Evolutionary conservation across 2,329 filamentous ascomycete genomes (phyloP), one percentile per base, ranked within the genome.

Genomic region (Amphichorda felina): DNA sequence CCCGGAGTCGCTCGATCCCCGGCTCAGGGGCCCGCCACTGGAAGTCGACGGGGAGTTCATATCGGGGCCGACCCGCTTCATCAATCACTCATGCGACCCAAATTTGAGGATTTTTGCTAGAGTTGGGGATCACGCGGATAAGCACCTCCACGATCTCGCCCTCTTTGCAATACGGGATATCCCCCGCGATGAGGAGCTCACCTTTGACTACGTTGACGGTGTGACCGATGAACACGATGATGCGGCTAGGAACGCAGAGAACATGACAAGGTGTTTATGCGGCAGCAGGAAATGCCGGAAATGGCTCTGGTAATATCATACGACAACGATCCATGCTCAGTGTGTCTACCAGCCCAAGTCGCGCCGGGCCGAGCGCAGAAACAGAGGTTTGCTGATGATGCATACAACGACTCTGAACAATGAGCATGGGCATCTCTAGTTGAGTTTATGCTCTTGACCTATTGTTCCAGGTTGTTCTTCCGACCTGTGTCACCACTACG

Each of bases 71-170:
- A 84, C 82, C 0, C 72, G 83, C 3, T 91, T 89, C 55, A 82
- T 89, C 53, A 91, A 91, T 47, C 84, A 91, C 53, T 82, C 74
- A 2, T 89, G 84, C 51, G 72, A 83, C 4, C 83, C 84, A 0
- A 89, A 88, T 48, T 69, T 86, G 49, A 68, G 80, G 11, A 84
- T 87, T 40, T 89, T 88, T 55, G 82, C 81, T 0, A 75, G 85
- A 1, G 80, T 83, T 2, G 82, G 81, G 34, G 83, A 88, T 48
- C 79, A 83, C 41, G 73, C 80, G 0, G 81, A 88, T 47, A 75
- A 76, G 39, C 70, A 75, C 32, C 66, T 88, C 6, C 86, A 89
- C 51, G 81, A 87, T 40, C 60, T 89, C 33, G 83, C 82, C 0
- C 68, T 89, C 40, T 89, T 89, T 47, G 82, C 84, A 0, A 69